Conservation (phyloP, 176 grass and related monocot species). For the Aegilops longissima region DNA sequence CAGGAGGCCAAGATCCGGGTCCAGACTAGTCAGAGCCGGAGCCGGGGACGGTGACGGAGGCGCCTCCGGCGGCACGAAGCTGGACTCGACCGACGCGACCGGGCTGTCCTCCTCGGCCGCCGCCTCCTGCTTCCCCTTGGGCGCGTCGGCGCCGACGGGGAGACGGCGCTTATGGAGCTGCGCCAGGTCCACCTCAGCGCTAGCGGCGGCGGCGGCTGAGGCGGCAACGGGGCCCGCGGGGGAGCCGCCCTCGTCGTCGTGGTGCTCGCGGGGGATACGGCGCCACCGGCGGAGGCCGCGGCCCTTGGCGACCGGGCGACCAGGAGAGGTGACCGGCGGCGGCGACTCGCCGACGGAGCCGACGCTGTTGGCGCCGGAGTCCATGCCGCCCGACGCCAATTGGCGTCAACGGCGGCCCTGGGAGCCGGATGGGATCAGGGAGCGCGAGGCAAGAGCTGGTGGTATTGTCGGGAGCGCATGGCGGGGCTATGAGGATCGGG, state of each 20-base stretch:
- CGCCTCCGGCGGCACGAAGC: constrained; percentile 25
- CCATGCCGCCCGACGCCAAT: constrained; percentile 31
- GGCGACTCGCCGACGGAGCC: constrained; percentile 29
- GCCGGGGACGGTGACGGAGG: constrained; percentile 25
- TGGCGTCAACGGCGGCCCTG: constrained; percentile 12
- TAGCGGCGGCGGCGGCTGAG: background rate
- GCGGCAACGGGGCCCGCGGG: constrained; percentile 20
- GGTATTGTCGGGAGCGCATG: constrained; percentile 30
- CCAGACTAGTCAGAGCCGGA: constrained; percentile 29
- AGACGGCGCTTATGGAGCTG: constrained; percentile 72
- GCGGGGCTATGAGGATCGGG: background rate
- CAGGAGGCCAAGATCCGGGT: constrained; percentile 52
- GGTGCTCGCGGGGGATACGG: constrained; percentile 57
- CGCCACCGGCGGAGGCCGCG: constrained; percentile 62
- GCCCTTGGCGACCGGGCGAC: constrained; percentile 33
- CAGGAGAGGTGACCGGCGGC: background rate
- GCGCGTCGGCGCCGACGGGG: constrained; percentile 13
- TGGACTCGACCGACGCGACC: constrained; percentile 70
- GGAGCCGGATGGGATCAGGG: constrained; percentile 19
- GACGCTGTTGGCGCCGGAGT: constrained; percentile 41
- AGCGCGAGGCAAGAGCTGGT: background rate
- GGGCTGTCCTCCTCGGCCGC: constrained; percentile 56
- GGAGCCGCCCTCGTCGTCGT: constrained; percentile 40
- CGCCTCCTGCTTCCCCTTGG: constrained; percentile 43
- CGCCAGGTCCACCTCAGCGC: constrained; percentile 29